Base-by-base conservation (phyloP, 2,329 filamentous ascomycete species). In the Talaromyces marneffei region DNA sequence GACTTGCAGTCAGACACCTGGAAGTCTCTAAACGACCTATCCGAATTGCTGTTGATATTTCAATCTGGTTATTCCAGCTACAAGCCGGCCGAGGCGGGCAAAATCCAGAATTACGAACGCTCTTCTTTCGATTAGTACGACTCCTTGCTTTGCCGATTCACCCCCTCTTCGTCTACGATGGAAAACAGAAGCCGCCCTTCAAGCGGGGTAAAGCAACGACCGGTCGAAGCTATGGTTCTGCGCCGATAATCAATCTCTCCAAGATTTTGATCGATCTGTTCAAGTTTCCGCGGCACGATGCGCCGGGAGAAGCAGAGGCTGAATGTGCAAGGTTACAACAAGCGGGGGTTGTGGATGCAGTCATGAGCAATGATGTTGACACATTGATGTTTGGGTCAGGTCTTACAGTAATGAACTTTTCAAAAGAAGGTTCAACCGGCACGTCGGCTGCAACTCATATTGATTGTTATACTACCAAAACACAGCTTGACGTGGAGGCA, bases 1-100 rank as follows among this genome's bases (percentile, higher is more conserved):
- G 91, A 71, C 83, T 97, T 56, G 89, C 92, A 31, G 82, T 92
- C 50, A 85, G 92, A 53, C 88, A 90, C 67, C 84, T 95, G 65
- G 85, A 91, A 69, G 76, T 82, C 59, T 86, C 85, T 10, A 83
- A 84, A 25, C 83, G 87, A 1, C 92, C 92, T 0, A 80, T 97
- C 42, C 88, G 92, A 42, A 82, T 99, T 52, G 94, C 94, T 40
- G 89, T 99, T 65, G 94, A 99, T 72, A 89, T 96, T 67, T 91
- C 92, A 2, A 97, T 99, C 71, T 99, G 94, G 94, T 89, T 96
- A 48, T 97, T 96, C 71, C 94, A 99, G 71, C 88, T 88, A 12
- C 92, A 96, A 71, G 88, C 91, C 14, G 90, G 90, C 18, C 86
- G 87, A 78, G 91, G 93, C 52, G 94, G 94, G 63, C 86, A 87